These are phyloP conservation scores for Fulvia fulva DNA, from an alignment of 2,329 filamentous ascomycete species.

Conservation along the genomic window DNA sequence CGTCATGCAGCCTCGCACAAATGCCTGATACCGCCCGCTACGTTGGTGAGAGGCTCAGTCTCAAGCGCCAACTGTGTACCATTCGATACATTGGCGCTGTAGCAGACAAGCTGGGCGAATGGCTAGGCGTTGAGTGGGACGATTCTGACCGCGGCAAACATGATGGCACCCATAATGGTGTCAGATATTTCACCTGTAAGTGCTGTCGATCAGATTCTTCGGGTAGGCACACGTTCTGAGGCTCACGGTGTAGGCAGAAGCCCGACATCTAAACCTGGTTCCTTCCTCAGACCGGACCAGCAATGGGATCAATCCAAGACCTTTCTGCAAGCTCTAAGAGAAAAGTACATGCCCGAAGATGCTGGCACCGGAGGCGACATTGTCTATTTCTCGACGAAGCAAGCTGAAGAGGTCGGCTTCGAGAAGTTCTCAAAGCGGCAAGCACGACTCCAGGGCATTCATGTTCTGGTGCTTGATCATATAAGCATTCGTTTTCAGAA, in stretches of 20 bases:
- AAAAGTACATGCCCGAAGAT: constrained; percentile 68
- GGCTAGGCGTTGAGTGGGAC: constrained; percentile 98
- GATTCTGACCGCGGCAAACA: constrained; percentile 83
- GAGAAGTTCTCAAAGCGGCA: constrained; percentile 83
- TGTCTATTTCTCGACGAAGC: constrained; percentile 73
- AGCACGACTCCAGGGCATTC: constrained; percentile 71
- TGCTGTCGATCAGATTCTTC: neutral
- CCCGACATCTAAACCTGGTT: constrained; percentile 67
- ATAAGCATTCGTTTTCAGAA: constrained; percentile 52
- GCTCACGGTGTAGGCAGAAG: constrained; percentile 51
- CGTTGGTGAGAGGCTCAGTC: constrained; percentile 72
- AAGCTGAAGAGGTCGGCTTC: constrained; percentile 91
- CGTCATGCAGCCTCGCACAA: constrained; percentile 1
- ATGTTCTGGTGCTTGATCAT: constrained; percentile 77
- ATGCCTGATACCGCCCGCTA: constrained; percentile 8
- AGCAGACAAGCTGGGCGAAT: constrained; percentile 69
- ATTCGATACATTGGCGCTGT: constrained; percentile 78
- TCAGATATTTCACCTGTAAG: constrained; percentile 78
- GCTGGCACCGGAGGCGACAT: constrained; percentile 39
- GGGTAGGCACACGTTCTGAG: constrained; percentile 17
- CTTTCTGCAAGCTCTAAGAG: constrained; percentile 73
- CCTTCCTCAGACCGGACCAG: constrained; percentile 78
- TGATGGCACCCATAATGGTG: constrained; percentile 74
- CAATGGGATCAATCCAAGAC: constrained; percentile 63
- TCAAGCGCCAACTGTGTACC: constrained; percentile 73